These are phyloP conservation scores for Pochonia chlamydosporia DNA, from an alignment of 2,329 filamentous ascomycete species.

Conservation along the genomic window DNA sequence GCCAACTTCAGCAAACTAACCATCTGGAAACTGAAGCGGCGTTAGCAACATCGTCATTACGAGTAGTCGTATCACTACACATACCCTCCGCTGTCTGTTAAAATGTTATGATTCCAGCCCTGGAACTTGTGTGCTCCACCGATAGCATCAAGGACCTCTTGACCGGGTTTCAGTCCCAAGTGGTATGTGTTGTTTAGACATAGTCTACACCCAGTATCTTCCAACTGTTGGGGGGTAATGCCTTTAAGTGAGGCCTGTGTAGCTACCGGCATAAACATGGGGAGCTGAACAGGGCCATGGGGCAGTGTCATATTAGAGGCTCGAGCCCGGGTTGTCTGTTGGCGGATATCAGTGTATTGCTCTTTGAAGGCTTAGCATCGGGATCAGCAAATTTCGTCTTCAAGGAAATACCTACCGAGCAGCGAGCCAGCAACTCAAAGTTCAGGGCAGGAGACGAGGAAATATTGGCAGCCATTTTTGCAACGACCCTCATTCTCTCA, in stretches of 20 bases:
- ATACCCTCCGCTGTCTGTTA: conserved; percentile 74
- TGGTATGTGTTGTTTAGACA: conserved; percentile 99
- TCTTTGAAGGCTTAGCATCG: conserved; percentile 11
- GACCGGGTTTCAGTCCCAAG: conserved; percentile 87
- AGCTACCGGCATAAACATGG: conserved; percentile 97
- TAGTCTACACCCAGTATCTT: conserved; percentile 79
- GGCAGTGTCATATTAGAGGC: conserved; percentile 83
- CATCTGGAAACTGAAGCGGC: conserved; percentile 79
- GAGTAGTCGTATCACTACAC: conserved; percentile 21
- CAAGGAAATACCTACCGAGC: conserved; percentile 57
- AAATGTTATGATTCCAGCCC: conserved; percentile 90
- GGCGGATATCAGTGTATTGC: neutral
- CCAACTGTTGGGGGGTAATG: conserved; percentile 85
- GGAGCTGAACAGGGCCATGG: conserved; percentile 84
- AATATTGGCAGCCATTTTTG: conserved; percentile 45
- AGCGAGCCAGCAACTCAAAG: conserved; percentile 72
- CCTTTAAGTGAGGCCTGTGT: conserved; percentile 96
- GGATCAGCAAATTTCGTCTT: neutral
- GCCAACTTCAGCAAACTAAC: conserved; percentile 91
- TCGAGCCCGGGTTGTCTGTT: conserved; percentile 85
- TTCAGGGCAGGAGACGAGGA: conserved; percentile 61
- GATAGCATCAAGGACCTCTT: conserved; percentile 77
- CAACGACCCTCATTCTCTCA: conserved; percentile 23
- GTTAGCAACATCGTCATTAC: conserved; percentile 7
- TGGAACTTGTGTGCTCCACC: conserved; percentile 93